A percentile compares a stretch with the other conserved stretches of the same genome.
Evolutionary conservation across 306 rosid genomes (phyloP).

Genomic region (Casuarina equisetifolia): DNA sequence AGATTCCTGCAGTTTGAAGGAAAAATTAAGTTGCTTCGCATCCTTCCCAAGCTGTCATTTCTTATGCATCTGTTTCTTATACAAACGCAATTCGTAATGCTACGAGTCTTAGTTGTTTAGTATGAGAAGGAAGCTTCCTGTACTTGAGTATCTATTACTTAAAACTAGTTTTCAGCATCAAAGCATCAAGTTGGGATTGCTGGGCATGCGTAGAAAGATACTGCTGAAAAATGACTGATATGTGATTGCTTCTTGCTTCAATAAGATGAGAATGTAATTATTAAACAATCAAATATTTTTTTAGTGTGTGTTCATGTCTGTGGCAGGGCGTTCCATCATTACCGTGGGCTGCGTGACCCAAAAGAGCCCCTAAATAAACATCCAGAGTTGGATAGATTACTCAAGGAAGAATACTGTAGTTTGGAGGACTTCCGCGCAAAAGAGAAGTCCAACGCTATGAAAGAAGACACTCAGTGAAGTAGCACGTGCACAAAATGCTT

Average conservation of each 20-base stretch:
- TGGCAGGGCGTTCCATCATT: conserved; percentile 98
- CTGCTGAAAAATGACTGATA: not conserved
- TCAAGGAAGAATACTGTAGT: conserved; percentile 70
- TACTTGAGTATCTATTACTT: not conserved
- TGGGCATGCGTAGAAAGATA: not conserved
- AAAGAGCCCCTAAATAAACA: conserved; percentile 58
- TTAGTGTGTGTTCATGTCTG: conserved; percentile 18
- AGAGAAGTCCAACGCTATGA: conserved; percentile 48
- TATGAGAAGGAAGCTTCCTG: not conserved
- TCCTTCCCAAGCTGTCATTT: too few species aligned
- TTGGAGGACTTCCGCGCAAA: conserved; percentile 82
- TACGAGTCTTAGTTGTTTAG: not conserved
- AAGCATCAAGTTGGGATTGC: not conserved
- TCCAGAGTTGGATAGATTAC: conserved; percentile 76
- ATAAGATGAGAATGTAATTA: not conserved
- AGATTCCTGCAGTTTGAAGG: not conserved
- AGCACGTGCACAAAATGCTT: conserved; percentile 20
- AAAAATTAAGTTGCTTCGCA: too few species aligned
- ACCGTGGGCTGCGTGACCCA: conserved; percentile 48
- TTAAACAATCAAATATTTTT: not conserved
- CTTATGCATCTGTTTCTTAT: too few species aligned
- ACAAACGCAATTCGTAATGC: not conserved
- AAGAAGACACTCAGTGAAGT: conserved; percentile 38
- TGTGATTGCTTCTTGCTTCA: not conserved
- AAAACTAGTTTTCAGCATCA: not conserved